Percentiles rank a stretch among this genome's conserved stretches.
phyloP scores from a whole-genome alignment of 1,284 basidiomycete species.

The Mycosarcoma mackinlayi region DNA sequence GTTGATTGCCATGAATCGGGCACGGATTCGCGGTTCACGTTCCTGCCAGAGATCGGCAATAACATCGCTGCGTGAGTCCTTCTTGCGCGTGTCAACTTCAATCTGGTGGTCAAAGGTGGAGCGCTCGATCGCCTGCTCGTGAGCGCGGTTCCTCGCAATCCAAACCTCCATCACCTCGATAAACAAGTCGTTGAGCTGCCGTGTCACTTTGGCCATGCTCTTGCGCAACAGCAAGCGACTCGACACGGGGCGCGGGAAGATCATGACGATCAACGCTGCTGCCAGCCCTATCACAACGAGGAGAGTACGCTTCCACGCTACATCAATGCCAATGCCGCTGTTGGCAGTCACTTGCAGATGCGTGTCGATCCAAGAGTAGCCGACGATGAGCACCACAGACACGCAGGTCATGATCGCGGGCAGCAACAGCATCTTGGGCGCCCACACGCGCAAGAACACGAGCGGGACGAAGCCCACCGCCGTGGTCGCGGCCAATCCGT shows the following conservation, averaged over 20 bases:
- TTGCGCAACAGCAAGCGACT: conserved; percentile 72
- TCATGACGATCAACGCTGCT: conserved; percentile 59
- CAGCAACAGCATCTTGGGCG: conserved; percentile 78
- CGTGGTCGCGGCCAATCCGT: conserved; percentile 78
- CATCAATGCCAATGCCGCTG: conserved; percentile 69
- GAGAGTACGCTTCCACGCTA: conserved; percentile 71
- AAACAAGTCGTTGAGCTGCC: conserved; percentile 37
- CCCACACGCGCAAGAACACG: conserved; percentile 75
- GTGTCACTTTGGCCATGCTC: conserved; percentile 69
- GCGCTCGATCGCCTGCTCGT: conserved; percentile 69
- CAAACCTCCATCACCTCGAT: conserved; percentile 37
- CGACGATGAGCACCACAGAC: conserved; percentile 71
- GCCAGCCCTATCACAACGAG: conserved; percentile 64
- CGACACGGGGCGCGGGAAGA: conserved; percentile 71
- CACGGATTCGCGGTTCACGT: conserved; percentile 52
- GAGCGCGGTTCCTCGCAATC: conserved; percentile 66
- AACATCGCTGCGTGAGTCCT: conserved; percentile 36
- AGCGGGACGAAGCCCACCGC: conserved; percentile 77
- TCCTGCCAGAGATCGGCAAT: conserved; percentile 25
- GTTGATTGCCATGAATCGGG: conserved; percentile 69
- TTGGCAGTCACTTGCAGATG: conserved; percentile 50
- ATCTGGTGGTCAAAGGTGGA: conserved; percentile 70
- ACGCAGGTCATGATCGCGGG: conserved; percentile 78
- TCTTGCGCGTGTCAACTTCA: conserved; percentile 67
- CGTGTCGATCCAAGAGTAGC: conserved; percentile 58